Conservation (phyloP, 495 filamentous ascomycete species). For the Cercophora scortea region DNA sequence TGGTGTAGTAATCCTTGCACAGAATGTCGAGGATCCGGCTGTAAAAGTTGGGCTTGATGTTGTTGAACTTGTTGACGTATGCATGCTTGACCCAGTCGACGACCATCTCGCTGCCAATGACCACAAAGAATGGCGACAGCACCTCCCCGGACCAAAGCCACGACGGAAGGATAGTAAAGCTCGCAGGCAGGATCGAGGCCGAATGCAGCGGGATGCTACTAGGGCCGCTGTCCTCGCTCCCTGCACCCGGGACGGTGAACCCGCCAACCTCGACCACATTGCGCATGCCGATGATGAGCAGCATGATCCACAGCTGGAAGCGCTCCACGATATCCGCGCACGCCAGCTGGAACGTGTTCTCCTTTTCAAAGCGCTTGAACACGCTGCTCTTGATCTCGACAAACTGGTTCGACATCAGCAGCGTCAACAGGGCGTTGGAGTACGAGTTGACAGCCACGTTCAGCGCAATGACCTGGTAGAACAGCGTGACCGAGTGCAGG, state of each 20-base stretch:
- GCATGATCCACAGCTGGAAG: conserved; percentile 96
- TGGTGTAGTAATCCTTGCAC: conserved; percentile 95
- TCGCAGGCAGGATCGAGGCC: conserved; percentile 66
- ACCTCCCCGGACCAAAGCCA: conserved; percentile 74
- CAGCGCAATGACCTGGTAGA: conserved; percentile 94
- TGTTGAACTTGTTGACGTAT: conserved; percentile 98
- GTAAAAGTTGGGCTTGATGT: conserved; percentile 83
- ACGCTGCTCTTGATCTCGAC: conserved; percentile 97
- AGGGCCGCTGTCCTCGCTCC: conserved; percentile 35
- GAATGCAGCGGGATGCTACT: conserved; percentile 40
- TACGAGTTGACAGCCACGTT: conserved; percentile 99
- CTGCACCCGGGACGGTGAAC: conserved; percentile 40
- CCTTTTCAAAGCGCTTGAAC: conserved; percentile 96
- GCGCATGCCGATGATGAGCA: conserved; percentile 87
- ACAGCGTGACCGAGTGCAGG: conserved; percentile 75
- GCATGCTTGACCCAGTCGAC: conserved; percentile 98
- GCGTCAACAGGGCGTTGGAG: conserved; percentile 87
- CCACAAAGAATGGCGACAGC: conserved; percentile 82
- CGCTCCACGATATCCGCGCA: conserved; percentile 96
- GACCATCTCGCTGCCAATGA: conserved; percentile 90
- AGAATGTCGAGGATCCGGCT: conserved; percentile 82
- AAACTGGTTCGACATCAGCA: conserved; percentile 91
- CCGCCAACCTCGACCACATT: conserved; percentile 93
- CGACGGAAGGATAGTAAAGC: conserved; percentile 80
- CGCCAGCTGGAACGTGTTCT: conserved; percentile 92